These are phyloP conservation scores for Diplotaxis tenuifolia DNA, from an alignment of 345 rosid genomes.

Conservation along the genomic window DNA sequence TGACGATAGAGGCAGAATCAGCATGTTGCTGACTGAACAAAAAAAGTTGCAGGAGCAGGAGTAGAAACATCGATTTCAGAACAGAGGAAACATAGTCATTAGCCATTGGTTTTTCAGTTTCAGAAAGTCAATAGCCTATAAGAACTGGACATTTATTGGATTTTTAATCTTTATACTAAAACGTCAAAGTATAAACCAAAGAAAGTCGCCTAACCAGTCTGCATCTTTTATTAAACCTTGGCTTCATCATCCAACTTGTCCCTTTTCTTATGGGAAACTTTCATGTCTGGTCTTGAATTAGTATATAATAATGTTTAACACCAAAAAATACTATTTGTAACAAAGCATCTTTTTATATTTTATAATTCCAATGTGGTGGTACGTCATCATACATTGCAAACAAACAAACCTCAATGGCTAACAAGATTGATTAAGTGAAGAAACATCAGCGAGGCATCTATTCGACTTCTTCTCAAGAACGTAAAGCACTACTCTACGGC, in stretches of 20 bases:
- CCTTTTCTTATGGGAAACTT: neutral
- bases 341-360: neutral
- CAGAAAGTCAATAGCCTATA: neutral
- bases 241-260: neutral
- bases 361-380: neutral
- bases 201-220: neutral
- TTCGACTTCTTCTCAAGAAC: slow-evolving; percentile 63
- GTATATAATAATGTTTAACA: neutral
- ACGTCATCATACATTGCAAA: neutral
- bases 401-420: slow-evolving; percentile 19
- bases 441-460: slow-evolving; percentile 11
- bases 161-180: neutral
- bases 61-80: neutral
- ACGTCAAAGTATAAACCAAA: neutral
- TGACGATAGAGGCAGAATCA: neutral
- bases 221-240: neutral
- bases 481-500: slow-evolving; percentile 69
- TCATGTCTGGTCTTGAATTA: neutral
- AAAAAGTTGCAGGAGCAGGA: slow-evolving; percentile 6
- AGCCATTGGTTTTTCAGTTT: neutral
- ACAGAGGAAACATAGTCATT: slow-evolving; percentile 4
- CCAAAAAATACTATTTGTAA: neutral
- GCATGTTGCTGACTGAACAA: neutral
- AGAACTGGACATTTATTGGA: neutral
- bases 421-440: slow-evolving; percentile 31